phyloP scores from a whole-genome alignment of 164 flowering plant genomes.

The Buxus sempervirens region DNA sequence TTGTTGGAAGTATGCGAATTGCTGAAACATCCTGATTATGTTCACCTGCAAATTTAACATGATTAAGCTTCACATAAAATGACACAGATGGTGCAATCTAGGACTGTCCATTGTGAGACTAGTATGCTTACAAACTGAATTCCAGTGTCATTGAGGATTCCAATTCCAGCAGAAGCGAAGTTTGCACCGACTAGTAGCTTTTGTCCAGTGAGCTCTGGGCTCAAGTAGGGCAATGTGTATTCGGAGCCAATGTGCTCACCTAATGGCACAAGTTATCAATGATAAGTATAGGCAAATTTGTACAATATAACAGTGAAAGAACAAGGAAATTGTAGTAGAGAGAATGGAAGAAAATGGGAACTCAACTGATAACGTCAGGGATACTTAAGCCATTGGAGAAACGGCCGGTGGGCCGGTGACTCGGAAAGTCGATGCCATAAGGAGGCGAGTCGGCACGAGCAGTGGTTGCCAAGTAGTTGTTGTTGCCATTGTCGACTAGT shows the following conservation, averaged over 20 bases:
- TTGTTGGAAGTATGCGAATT: slow-evolving; percentile 39
- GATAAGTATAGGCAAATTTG: background rate
- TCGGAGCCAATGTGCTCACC: slow-evolving; percentile 58
- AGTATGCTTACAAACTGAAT: slow-evolving; percentile 65
- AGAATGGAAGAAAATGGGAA: background rate
- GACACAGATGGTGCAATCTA: background rate
- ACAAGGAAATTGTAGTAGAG: background rate
- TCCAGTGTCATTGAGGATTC: slow-evolving; percentile 89
- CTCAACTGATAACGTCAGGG: slow-evolving; percentile 71
- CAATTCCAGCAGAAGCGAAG: slow-evolving; percentile 90
- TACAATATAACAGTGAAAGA: background rate
- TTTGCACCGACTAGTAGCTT: slow-evolving; percentile 73
- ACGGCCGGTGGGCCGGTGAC: slow-evolving; percentile 68
- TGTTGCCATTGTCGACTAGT: slow-evolving; percentile 78
- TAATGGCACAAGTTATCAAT: slow-evolving; percentile 8
- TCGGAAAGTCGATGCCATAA: slow-evolving; percentile 74
- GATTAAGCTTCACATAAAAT: background rate
- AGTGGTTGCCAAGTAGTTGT: slow-evolving; percentile 65
- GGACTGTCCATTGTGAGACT: background rate
- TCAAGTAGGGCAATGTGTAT: slow-evolving; percentile 61
- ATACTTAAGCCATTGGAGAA: slow-evolving; percentile 82
- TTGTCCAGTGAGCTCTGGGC: slow-evolving; percentile 54
- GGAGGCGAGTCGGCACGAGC: slow-evolving; percentile 83
- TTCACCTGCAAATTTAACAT: slow-evolving; percentile 38
- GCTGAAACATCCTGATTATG: slow-evolving; percentile 47